Evolutionary conservation across 208 protist genomes (phyloP).

Genomic region (Kentomonas sorsogonicus): DNA sequence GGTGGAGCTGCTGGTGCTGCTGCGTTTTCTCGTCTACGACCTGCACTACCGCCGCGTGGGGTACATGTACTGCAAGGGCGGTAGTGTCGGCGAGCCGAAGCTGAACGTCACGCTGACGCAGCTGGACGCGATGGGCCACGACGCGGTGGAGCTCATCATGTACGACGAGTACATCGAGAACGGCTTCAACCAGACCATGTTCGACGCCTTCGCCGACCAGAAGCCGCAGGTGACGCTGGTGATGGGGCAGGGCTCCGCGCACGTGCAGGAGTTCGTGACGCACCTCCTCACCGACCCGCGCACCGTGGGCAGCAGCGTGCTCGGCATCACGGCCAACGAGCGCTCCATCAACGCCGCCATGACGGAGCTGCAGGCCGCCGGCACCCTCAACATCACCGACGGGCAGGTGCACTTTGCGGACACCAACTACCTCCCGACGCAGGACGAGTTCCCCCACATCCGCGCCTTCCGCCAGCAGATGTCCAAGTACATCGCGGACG

Average conservation of each 20-base stretch:
- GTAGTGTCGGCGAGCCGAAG: constrained; percentile 23
- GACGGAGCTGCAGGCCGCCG: constrained; percentile 6
- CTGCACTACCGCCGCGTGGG: constrained; percentile 26
- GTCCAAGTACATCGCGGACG: constrained; percentile 26
- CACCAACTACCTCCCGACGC: constrained; percentile 26
- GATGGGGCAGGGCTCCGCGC: constrained; percentile 12
- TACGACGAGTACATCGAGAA: too few relatives aligned
- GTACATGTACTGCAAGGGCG: constrained; percentile 45
- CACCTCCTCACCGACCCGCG: constrained; percentile 21
- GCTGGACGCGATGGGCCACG: too few relatives aligned
- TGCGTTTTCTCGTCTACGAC: constrained; percentile 19
- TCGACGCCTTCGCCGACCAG: constrained; percentile 31
- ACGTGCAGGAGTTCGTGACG: constrained; percentile 28
- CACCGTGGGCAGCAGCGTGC: constrained; percentile 20
- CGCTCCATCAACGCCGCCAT: constrained; percentile 16
- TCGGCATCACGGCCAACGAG: constrained; percentile 18
- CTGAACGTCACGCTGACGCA: too few relatives aligned
- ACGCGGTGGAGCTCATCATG: too few relatives aligned
- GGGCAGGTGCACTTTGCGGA: constrained; percentile 30
- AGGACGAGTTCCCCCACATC: constrained; percentile 19
- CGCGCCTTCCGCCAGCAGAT: constrained; percentile 32
- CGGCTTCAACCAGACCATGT: constrained; percentile 19
- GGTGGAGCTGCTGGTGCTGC: constrained; percentile 24
- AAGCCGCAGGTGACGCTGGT: constrained; percentile 42
- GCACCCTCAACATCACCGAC: constrained; percentile 6